Evolutionary conservation across 2,329 filamentous ascomycete genomes (phyloP).

Genomic region (Ramularia endophylla): DNA sequence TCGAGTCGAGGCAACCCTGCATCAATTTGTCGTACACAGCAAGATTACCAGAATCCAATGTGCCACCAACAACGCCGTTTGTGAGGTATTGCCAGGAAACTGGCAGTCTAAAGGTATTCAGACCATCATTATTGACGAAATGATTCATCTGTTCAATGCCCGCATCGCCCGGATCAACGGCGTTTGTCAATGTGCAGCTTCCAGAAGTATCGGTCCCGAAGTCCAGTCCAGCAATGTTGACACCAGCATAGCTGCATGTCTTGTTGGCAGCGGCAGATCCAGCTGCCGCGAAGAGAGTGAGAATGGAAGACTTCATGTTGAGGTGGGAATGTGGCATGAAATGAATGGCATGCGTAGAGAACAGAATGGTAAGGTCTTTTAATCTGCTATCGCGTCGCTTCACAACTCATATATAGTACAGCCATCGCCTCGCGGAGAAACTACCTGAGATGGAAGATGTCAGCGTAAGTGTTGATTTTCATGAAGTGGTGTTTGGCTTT

Average conservation of each 20-base stretch:
- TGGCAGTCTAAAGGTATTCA: constrained; percentile 55
- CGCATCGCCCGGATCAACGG: constrained; percentile 28
- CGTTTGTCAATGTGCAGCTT: constrained; percentile 31
- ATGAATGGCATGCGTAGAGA: no score
- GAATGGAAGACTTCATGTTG: constrained; percentile 21
- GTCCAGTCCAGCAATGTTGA: constrained; percentile 31
- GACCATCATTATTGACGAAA: constrained; percentile 47
- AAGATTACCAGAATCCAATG: no score
- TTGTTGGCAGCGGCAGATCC: constrained; percentile 16
- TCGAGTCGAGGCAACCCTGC: no score
- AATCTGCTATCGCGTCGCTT: no score
- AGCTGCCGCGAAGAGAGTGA: constrained; percentile 17
- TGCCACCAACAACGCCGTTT: no score
- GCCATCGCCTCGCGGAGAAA: no score
- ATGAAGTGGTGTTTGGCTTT: no score
- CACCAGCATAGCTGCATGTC: constrained; percentile 26
- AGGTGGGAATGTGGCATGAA: constrained; percentile 13
- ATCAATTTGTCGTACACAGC: no score
- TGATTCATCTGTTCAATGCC: constrained; percentile 48
- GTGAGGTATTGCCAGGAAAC: constrained; percentile 32
- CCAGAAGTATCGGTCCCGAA: constrained; percentile 39
- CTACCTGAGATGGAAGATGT: no score
- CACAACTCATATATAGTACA: no score
- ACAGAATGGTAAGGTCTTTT: no score
- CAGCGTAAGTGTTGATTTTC: no score